Percentiles rank a stretch among this genome's conserved stretches.
phyloP scores from a whole-genome alignment of 1,284 basidiomycete species.

The Rhodotorula sp. region DNA sequence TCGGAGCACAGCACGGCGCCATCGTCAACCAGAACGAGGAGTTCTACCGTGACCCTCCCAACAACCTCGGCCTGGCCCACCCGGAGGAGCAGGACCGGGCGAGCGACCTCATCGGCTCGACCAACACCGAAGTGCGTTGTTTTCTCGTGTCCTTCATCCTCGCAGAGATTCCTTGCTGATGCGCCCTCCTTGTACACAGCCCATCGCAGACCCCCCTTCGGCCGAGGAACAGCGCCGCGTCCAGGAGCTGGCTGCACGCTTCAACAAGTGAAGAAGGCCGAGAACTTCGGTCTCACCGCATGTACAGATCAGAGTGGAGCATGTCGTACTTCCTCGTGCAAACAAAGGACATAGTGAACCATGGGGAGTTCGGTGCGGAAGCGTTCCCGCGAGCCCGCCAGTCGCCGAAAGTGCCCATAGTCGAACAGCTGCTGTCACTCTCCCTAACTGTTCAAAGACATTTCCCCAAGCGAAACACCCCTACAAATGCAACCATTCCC shows the following conservation, averaged over 20 bases:
- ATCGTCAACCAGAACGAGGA: conserved; percentile 1
- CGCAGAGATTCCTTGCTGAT: neutral
- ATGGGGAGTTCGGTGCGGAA: too few relatives aligned
- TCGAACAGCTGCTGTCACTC: too few relatives aligned
- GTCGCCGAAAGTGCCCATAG: too few relatives aligned
- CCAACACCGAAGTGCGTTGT: conserved; percentile 2
- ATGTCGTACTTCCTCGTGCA: too few relatives aligned
- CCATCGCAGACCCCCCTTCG: conserved; percentile 8
- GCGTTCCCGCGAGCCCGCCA: too few relatives aligned
- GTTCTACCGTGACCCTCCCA: conserved; percentile 8
- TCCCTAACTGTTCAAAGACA: too few relatives aligned
- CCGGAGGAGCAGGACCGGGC: conserved; percentile 44
- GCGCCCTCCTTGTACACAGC: neutral
- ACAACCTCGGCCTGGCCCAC: conserved; percentile 6
- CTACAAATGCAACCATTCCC: too few relatives aligned
- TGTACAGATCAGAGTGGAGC: too few relatives aligned
- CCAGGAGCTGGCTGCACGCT: neutral
- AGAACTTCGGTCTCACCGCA: too few relatives aligned
- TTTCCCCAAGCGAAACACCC: too few relatives aligned
- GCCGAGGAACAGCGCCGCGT: neutral
- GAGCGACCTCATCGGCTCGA: conserved; percentile 5
- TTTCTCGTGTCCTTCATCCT: neutral
- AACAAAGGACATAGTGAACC: too few relatives aligned
- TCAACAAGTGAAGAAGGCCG: neutral
- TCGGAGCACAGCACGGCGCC: conserved; percentile 5